Evolutionary conservation across 129 eudicot genomes (phyloP).

Genomic region (Sambucus nigra): DNA sequence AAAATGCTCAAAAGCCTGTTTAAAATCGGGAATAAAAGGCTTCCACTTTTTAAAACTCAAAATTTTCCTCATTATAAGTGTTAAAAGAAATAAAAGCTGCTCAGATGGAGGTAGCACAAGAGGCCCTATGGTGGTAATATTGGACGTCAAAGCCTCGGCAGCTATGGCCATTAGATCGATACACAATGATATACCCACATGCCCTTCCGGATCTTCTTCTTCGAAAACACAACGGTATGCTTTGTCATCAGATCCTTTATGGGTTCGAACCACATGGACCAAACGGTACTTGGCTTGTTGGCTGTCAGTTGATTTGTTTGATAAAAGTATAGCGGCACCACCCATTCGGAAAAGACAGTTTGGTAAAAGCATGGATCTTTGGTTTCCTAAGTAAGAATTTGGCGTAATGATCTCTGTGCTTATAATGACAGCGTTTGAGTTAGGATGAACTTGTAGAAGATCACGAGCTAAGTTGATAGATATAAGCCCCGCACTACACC

Average conservation of each 20-base stretch:
- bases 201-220: slow-evolving; percentile 55
- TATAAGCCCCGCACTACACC: slow-evolving; percentile 64
- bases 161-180: slow-evolving; percentile 60
- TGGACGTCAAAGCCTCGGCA: slow-evolving; percentile 48
- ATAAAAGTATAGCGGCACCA: slow-evolving; percentile 54
- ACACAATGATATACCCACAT: slow-evolving; percentile 41
- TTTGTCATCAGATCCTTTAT: slow-evolving; percentile 54
- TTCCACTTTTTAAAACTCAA: slow-evolving; percentile 27
- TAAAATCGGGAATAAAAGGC: slow-evolving; percentile 61
- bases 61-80: slow-evolving; percentile 33
- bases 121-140: slow-evolving; percentile 62
- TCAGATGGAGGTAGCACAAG: slow-evolving; percentile 58
- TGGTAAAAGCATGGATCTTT: slow-evolving; percentile 66
- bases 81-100: slow-evolving; percentile 32
- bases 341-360: slow-evolving; percentile 72
- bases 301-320: slow-evolving; percentile 32
- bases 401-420: slow-evolving; percentile 67
- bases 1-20: slow-evolving; percentile 65
- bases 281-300: slow-evolving; percentile 48
- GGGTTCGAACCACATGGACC: slow-evolving; percentile 53
- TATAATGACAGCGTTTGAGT: slow-evolving; percentile 50
- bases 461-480: slow-evolving; percentile 49
- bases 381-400: slow-evolving; percentile 50
- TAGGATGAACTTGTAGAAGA: slow-evolving; percentile 52
- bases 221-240: slow-evolving; percentile 43